Evolutionary conservation across 768 basidiomycete species (phyloP).

Genomic region (Amanita phalloides): DNA sequence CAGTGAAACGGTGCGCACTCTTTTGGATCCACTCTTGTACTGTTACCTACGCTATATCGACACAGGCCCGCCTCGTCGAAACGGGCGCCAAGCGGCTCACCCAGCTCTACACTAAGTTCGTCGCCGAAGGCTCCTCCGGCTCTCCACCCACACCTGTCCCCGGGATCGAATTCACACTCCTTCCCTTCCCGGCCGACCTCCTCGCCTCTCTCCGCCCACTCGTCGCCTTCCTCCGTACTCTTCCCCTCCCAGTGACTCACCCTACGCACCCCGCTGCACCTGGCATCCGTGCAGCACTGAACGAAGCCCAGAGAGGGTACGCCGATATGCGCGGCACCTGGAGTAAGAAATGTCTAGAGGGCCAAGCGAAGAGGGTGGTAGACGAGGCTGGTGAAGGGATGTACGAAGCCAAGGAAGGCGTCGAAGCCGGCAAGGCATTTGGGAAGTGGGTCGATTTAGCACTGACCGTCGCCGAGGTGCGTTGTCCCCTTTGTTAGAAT

Average conservation of each 20-base stretch:
- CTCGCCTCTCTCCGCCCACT: constrained; percentile 26
- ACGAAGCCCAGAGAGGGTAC: constrained; percentile 73
- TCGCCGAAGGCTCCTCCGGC: constrained; percentile 77
- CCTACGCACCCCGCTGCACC: constrained; percentile 73
- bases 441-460: constrained; percentile 61
- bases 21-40: not conserved
- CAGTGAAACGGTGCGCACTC: constrained; percentile 36
- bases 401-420: constrained; percentile 56
- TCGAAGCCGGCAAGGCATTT: constrained; percentile 60
- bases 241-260: constrained; percentile 71
- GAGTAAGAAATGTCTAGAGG: constrained; percentile 66
- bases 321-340: constrained; percentile 82
- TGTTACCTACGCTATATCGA: not conserved
- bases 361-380: constrained; percentile 55
- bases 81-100: constrained; percentile 76
- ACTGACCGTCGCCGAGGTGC: constrained; percentile 46
- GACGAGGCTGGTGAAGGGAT: constrained; percentile 20
- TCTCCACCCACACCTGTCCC: constrained; percentile 41
- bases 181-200: constrained; percentile 44
- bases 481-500: too few relatives aligned
- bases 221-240: constrained; percentile 55
- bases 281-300: constrained; percentile 51
- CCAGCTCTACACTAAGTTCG: constrained; percentile 76
- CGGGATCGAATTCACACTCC: constrained; percentile 41
- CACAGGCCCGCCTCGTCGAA: constrained; percentile 62